These are phyloP conservation scores for Pichia sp. DNA, from an alignment of 1,139 yeast species.

Conservation along the genomic window DNA sequence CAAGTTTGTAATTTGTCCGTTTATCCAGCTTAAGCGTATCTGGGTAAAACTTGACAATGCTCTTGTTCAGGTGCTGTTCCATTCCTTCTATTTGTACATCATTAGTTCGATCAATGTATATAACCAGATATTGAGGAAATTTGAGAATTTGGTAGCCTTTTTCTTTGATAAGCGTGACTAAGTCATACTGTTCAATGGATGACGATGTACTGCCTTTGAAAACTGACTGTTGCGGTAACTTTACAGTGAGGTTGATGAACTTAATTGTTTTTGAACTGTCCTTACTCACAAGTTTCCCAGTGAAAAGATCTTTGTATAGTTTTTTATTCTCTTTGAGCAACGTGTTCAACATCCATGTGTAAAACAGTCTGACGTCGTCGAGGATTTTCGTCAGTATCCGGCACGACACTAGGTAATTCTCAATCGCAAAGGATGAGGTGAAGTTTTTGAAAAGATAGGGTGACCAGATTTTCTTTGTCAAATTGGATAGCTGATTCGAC, in stretches of 20 bases:
- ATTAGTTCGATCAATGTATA: slow-evolving; percentile 51
- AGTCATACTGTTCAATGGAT: slow-evolving; percentile 50
- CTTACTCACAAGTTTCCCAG: slow-evolving; percentile 44
- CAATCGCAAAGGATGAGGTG: slow-evolving; percentile 63
- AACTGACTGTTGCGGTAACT: slow-evolving; percentile 54
- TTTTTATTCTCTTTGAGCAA: slow-evolving; percentile 35
- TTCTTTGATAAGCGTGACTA: slow-evolving; percentile 44
- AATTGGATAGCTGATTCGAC: slow-evolving; percentile 27
- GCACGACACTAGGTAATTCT: slow-evolving; percentile 46
- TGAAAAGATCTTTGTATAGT: slow-evolving; percentile 37
- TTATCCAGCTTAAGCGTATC: slow-evolving; percentile 31
- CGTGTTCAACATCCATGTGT: slow-evolving; percentile 56
- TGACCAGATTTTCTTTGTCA: slow-evolving; percentile 64
- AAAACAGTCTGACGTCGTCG: slow-evolving; percentile 41
- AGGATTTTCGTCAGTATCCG: slow-evolving; percentile 38
- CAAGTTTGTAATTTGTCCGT: slow-evolving; percentile 39
- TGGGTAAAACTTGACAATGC: slow-evolving; percentile 59
- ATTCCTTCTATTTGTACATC: slow-evolving; percentile 32
- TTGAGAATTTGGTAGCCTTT: slow-evolving; percentile 40
- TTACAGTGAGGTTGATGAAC: slow-evolving; percentile 58
- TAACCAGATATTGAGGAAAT: slow-evolving; percentile 50
- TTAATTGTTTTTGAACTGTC: slow-evolving; percentile 32
- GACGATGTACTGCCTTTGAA: slow-evolving; percentile 42
- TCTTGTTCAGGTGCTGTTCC: slow-evolving; percentile 48
- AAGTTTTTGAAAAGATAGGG: slow-evolving; percentile 52